phyloP scores from a whole-genome alignment of 106 monocot species.

The Acorus gramineus region DNA sequence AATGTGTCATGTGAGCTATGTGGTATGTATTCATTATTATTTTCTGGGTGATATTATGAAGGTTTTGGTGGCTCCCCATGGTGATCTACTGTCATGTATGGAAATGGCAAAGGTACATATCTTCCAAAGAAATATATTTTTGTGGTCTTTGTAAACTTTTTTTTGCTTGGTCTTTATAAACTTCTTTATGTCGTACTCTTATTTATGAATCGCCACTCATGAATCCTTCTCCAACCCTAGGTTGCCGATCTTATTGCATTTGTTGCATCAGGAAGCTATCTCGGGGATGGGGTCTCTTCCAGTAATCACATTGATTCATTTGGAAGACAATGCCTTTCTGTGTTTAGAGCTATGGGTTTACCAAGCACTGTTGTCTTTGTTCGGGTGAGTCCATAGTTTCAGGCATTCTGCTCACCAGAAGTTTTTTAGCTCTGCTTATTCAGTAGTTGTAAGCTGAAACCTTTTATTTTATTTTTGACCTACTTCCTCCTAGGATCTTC shows the following conservation, averaged over 20 bases:
- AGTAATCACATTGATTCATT: conserved; percentile 53
- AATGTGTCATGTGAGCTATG: too few relatives aligned
- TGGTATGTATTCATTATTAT: not conserved
- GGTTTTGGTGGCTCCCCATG: conserved; percentile 82
- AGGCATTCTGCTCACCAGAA: not conserved
- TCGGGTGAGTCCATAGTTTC: conserved; percentile 32
- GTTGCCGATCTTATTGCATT: conserved; percentile 88
- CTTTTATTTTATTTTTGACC: not conserved
- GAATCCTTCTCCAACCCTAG: conserved; percentile 22
- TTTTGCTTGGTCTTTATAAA: too few relatives aligned
- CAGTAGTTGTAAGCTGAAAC: not conserved
- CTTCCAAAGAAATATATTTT: not conserved
- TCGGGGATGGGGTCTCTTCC: conserved; percentile 38
- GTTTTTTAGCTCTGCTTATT: not conserved
- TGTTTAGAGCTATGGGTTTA: conserved; percentile 78
- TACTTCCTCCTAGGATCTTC: conserved; percentile 49
- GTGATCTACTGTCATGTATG: conserved; percentile 82
- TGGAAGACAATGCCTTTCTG: conserved; percentile 75
- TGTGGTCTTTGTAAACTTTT: not conserved
- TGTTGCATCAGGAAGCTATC: conserved; percentile 58
- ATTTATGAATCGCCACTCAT: conserved; percentile 1
- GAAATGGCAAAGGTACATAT: conserved; percentile 79
- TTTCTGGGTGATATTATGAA: conserved; percentile 17
- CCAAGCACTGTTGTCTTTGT: conserved; percentile 84
- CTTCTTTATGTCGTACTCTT: not conserved